Evolutionary conservation across 495 filamentous ascomycete species (phyloP).

Genomic region (Xylaria cubensis): DNA sequence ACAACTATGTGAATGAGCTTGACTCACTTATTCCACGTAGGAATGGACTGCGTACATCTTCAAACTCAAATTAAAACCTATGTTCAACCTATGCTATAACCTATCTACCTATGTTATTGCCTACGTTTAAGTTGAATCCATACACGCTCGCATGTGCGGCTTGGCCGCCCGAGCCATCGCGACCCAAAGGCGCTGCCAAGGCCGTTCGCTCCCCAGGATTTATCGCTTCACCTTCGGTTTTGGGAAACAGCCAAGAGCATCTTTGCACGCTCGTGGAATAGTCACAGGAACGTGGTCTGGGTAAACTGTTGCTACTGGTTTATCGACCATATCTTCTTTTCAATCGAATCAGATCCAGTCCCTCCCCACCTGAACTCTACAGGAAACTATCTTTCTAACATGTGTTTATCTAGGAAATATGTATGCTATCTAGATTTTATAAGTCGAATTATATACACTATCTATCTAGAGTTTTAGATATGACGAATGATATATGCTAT

Average conservation of each 20-base stretch:
- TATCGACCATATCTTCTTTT: constrained; percentile 1
- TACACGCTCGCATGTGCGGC: not conserved
- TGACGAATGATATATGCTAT: too few relatives aligned
- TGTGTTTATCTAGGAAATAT: not conserved
- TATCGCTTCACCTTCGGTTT: constrained; percentile 36
- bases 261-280: constrained; percentile 12
- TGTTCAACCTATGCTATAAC: too few relatives aligned
- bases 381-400: not conserved
- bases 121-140: too few relatives aligned
- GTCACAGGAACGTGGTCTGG: constrained; percentile 31
- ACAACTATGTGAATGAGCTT: not conserved
- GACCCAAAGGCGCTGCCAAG: constrained; percentile 30
- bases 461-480: not conserved
- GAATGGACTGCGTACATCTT: not conserved
- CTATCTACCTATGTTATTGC: too few relatives aligned
- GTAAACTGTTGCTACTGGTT: constrained; percentile 24
- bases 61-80: not conserved
- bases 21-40: not conserved
- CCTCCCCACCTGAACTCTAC: not conserved
- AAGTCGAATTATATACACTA: not conserved
- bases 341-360: not conserved
- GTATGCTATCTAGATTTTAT: not conserved
- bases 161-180: not conserved
- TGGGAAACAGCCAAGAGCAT: constrained; percentile 35
- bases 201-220: constrained; percentile 20